Conservation (phyloP, 805 yeast genomes). For the Candida qinlingensis region DNA sequence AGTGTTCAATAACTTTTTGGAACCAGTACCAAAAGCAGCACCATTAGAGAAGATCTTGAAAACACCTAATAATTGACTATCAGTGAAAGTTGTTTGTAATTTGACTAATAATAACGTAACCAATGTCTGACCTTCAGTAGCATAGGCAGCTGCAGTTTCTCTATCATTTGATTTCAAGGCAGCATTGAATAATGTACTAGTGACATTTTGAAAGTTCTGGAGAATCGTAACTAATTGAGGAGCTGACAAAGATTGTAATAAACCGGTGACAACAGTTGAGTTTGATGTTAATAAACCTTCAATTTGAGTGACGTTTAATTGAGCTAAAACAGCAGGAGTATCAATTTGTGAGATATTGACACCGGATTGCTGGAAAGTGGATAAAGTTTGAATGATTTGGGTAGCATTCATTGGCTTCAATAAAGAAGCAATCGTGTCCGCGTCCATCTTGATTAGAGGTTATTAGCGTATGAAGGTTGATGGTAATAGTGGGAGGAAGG, state of each 20-base stretch:
- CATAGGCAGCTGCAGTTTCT: slow-evolving; percentile 3
- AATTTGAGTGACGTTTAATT: slow-evolving; percentile 21
- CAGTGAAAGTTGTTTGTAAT: slow-evolving; percentile 18
- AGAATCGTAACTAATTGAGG: slow-evolving; percentile 17
- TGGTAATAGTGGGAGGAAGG: not conserved
- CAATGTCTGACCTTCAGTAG: slow-evolving; percentile 12
- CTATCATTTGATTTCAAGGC: slow-evolving; percentile 12
- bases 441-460: slow-evolving; percentile 10
- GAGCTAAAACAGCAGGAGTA: slow-evolving; percentile 48
- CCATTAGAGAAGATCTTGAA: slow-evolving; percentile 19
- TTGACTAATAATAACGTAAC: slow-evolving; percentile 14
- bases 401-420: slow-evolving; percentile 22
- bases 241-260: slow-evolving; percentile 18
- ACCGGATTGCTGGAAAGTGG: slow-evolving; percentile 15
- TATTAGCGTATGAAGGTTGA: not conserved
- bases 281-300: slow-evolving; percentile 21
- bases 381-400: slow-evolving; percentile 18
- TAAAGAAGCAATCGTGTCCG: slow-evolving; percentile 15
- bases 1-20: slow-evolving; percentile 15
- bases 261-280: slow-evolving; percentile 15
- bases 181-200: slow-evolving; percentile 16
- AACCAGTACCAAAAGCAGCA: slow-evolving; percentile 26
- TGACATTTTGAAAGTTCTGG: slow-evolving; percentile 17
- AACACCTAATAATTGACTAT: slow-evolving; percentile 21
- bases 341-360: slow-evolving; percentile 65